Base-by-base conservation (phyloP, 2,329 filamentous ascomycete species). In the Penicillium sp. region DNA sequence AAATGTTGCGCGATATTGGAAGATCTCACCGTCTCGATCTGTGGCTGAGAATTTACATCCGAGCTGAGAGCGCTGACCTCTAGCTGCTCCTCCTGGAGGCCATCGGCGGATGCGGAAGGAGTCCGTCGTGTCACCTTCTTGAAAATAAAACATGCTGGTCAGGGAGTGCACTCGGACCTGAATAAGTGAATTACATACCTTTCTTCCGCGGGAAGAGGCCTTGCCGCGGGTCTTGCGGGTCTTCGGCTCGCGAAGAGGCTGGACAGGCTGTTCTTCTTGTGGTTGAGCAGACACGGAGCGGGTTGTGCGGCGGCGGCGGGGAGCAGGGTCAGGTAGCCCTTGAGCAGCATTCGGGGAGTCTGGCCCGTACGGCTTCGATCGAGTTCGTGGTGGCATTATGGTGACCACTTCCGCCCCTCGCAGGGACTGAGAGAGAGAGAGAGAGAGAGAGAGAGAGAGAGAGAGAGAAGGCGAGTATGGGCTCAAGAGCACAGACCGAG, bases 291-390 rank as follows among this genome's bases (percentile, higher is more conserved):
- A 59, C n/a, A 43, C 46, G 47, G 51, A 52, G 26, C 55, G 53
- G 37, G 55, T 56, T 26, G 43, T 33, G 27, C 51, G 59, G 24
- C 50, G 57, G 29, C 47, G 58, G 35, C 49, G 51, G 25, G 47
- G 46, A 26, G 43, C 40, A 26, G 48, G 44, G 13, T 45, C 43
- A n/a, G 34, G 34, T 13, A 45, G 43, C 32, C 27, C 34, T 27
- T 45, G 35, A 4, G 32, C 18, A 11, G 51, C 46, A 38, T 70
- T 63, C 26, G 68, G 65, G 13, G 64, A 64, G 24, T 64, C 46
- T 32, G 65, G 58, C 29, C 65, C 63, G 34, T 60, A 56, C 29
- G 68, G 63, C 49, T 71, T 66, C 28, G 67, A 70, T 46, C 67
- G 66, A 46, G 66, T 68, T 35, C 67, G 65, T 36, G 41, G 41